These are phyloP conservation scores for Tylopilus orsonianus DNA, from an alignment of 1,284 basidiomycete genomes.

Conservation along the genomic window DNA sequence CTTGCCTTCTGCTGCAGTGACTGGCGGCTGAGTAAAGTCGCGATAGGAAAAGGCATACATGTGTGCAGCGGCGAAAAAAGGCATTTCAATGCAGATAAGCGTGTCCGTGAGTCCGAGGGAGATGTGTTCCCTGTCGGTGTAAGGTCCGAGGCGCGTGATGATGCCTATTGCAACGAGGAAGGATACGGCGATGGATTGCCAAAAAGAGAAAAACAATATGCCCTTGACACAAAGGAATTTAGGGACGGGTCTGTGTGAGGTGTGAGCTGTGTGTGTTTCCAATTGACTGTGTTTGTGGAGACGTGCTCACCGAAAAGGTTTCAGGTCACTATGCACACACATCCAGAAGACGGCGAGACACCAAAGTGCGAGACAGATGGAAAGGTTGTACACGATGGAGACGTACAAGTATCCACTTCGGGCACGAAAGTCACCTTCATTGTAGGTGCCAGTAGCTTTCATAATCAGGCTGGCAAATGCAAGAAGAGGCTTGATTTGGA, in stretches of 20 bases:
- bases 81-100: conserved; percentile 97
- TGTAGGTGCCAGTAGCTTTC: conserved; percentile 85
- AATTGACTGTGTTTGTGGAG: background rate
- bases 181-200: conserved; percentile 89
- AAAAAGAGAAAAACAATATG: conserved; percentile 97
- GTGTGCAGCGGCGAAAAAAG: conserved; percentile 93
- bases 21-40: conserved; percentile 75
- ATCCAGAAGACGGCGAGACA: conserved; percentile 96
- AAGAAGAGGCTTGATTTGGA: conserved; percentile 92
- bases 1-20: conserved; percentile 26
- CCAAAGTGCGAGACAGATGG: conserved; percentile 76
- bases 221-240: conserved; percentile 99
- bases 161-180: conserved; percentile 81
- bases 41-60: conserved; percentile 83
- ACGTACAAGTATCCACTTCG: conserved; percentile 93
- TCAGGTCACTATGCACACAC: conserved; percentile 81
- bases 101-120: conserved; percentile 88
- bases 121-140: conserved; percentile 88
- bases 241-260: conserved; percentile 65
- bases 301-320: conserved; percentile 74
- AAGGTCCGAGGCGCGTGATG: conserved; percentile 81
- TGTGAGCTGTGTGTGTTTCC: background rate
- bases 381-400: conserved; percentile 78
- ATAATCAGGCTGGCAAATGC: conserved; percentile 84
- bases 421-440: conserved; percentile 83